phyloP scores from a whole-genome alignment of 2,329 filamentous ascomycete species.

The Arachnomyces sp. region DNA sequence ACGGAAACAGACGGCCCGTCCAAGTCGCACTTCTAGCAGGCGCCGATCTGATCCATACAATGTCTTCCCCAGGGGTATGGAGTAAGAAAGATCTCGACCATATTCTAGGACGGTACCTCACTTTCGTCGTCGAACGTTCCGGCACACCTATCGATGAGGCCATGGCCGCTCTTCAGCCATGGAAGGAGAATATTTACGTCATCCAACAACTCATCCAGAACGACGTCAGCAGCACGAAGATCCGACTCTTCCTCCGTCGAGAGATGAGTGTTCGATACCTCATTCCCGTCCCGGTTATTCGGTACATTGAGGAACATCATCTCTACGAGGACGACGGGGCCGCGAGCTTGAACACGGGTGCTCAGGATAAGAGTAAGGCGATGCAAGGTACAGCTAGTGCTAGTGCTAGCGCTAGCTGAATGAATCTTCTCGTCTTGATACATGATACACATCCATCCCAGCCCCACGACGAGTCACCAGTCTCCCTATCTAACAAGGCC shows the following conservation, averaged over 20 bases:
- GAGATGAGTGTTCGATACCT: constrained; percentile 75
- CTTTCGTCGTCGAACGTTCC: constrained; percentile 78
- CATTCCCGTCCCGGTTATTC: constrained; percentile 64
- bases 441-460: no score
- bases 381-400: no score
- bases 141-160: constrained; percentile 87
- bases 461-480: no score
- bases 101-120: constrained; percentile 68
- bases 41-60: constrained; percentile 64
- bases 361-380: no score
- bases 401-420: not conserved
- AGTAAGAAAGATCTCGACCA: constrained; percentile 75
- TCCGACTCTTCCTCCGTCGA: constrained; percentile 68
- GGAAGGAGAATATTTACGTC: constrained; percentile 78
- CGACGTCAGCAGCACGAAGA: constrained; percentile 74
- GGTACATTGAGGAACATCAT: constrained; percentile 61
- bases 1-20: constrained; percentile 59
- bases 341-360: not conserved
- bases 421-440: not conserved
- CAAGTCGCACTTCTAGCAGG: constrained; percentile 77
- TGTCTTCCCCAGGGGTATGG: constrained; percentile 68
- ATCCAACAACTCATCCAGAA: constrained; percentile 84
- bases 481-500: no score
- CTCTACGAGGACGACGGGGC: constrained; percentile 51
- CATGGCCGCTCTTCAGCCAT: constrained; percentile 68